Conservation (phyloP, 2,329 filamentous ascomycete species). For the Colletotrichum sp. region DNA sequence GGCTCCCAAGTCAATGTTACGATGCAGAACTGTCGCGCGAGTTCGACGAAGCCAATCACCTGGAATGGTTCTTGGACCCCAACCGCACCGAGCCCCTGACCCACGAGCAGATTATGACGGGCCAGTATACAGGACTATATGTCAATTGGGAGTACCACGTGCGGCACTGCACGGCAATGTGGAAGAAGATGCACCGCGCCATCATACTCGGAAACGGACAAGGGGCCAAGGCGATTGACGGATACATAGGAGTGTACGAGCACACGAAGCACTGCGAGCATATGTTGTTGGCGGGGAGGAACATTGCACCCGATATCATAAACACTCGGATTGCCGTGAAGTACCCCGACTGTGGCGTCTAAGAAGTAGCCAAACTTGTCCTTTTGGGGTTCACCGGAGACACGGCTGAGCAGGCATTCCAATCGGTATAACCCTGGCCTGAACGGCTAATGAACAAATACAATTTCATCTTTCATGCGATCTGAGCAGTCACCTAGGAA, state of each 20-base stretch:
- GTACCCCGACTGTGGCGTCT: slow-evolving; percentile 12
- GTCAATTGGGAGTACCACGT: slow-evolving; percentile 25
- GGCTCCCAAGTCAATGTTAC: neutral
- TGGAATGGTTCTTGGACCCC: slow-evolving; percentile 19
- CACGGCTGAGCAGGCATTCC: too few species aligned
- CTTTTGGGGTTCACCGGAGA: neutral
- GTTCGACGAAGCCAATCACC: neutral
- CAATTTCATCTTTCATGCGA: too few species aligned
- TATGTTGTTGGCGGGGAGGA: slow-evolving; percentile 18
- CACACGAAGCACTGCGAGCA: slow-evolving; percentile 25
- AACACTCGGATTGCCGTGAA: slow-evolving; percentile 21
- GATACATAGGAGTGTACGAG: slow-evolving; percentile 23
- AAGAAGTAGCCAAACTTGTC: neutral
- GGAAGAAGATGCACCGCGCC: slow-evolving; percentile 26
- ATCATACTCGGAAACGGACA: neutral
- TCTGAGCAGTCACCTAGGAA: too few species aligned
- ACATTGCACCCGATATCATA: slow-evolving; percentile 2
- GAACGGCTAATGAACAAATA: too few species aligned
- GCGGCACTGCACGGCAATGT: slow-evolving; percentile 25
- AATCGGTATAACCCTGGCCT: too few species aligned
- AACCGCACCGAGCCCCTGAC: slow-evolving; percentile 10
- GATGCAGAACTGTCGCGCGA: neutral
- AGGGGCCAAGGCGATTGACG: slow-evolving; percentile 14
- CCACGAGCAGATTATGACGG: slow-evolving; percentile 13
- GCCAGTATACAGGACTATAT: slow-evolving; percentile 11